Conservation (phyloP, 1,284 basidiomycete genomes). For the Singerocomus inundabilis region DNA sequence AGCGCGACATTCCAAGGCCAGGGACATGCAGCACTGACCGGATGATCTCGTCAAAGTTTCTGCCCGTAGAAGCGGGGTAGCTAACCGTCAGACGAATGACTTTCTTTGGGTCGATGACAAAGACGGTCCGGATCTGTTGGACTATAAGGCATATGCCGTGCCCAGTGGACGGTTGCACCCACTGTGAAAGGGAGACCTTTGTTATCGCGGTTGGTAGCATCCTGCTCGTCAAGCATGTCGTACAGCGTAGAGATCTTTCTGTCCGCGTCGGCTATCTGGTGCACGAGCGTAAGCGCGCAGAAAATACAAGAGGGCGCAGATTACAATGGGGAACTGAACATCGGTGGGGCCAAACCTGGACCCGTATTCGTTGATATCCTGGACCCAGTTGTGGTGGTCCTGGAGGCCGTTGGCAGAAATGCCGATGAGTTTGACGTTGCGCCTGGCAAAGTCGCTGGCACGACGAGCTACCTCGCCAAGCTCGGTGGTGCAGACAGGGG, state of each 20-base stretch:
- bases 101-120: slow-evolving; percentile 92
- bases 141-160: slow-evolving; percentile 8
- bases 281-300: slow-evolving; percentile 3
- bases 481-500: slow-evolving; percentile 93
- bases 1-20: slow-evolving; percentile 1
- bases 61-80: slow-evolving; percentile 87
- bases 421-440: slow-evolving; percentile 92
- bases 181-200: slow-evolving; percentile 87
- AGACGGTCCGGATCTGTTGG: slow-evolving; percentile 87
- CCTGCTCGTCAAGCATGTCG: slow-evolving; percentile 96
- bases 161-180: slow-evolving; percentile 6
- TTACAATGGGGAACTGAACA: slow-evolving; percentile 91
- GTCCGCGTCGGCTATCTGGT: slow-evolving; percentile 86
- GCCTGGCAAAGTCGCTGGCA: slow-evolving; percentile 79
- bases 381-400: slow-evolving; percentile 87
- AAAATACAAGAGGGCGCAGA: neutral
- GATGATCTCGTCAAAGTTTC: slow-evolving; percentile 87
- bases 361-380: slow-evolving; percentile 88
- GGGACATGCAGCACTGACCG: slow-evolving; percentile 47
- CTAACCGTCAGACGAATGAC: slow-evolving; percentile 86
- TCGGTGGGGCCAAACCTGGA: slow-evolving; percentile 62
- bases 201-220: slow-evolving; percentile 90
- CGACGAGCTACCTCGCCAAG: slow-evolving; percentile 92
- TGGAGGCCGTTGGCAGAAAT: slow-evolving; percentile 90
- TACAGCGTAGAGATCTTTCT: slow-evolving; percentile 84